Evolutionary conservation across 2,329 filamentous ascomycete species (phyloP).

Genomic region (Ophiostoma australiae): DNA sequence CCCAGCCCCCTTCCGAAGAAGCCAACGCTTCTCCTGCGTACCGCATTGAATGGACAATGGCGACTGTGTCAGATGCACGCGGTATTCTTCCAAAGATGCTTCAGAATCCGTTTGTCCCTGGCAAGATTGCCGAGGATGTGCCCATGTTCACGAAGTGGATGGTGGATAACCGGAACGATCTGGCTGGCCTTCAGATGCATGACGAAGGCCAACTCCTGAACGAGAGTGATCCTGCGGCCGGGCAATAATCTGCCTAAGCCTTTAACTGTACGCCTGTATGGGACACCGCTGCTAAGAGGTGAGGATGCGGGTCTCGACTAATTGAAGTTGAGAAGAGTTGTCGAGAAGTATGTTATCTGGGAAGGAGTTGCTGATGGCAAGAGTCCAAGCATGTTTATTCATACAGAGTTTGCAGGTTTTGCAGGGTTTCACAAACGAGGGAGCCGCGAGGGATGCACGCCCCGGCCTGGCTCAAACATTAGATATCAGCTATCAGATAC

Average conservation of each 20-base stretch:
- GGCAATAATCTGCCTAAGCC: no score
- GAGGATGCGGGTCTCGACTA: neutral
- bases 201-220: neutral
- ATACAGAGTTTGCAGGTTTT: neutral
- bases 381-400: neutral
- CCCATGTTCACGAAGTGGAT: slow-evolving; percentile 63
- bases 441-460: no score
- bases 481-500: no score
- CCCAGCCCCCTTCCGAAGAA: neutral
- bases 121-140: slow-evolving; percentile 65
- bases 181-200: neutral
- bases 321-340: no score
- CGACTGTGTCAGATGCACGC: slow-evolving; percentile 65
- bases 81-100: slow-evolving; percentile 61
- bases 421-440: no score
- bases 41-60: slow-evolving; percentile 68
- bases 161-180: slow-evolving; percentile 38
- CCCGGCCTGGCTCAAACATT: no score
- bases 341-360: no score
- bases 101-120: slow-evolving; percentile 60
- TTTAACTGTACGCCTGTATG: no score
- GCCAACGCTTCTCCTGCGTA: neutral
- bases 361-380: neutral
- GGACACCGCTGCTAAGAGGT: no score
- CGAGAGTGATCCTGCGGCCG: neutral